Percentiles rank a stretch among this genome's conserved stretches.
Conservation (phyloP, 306 rosid species). For the Citrullus amarus region DNA sequence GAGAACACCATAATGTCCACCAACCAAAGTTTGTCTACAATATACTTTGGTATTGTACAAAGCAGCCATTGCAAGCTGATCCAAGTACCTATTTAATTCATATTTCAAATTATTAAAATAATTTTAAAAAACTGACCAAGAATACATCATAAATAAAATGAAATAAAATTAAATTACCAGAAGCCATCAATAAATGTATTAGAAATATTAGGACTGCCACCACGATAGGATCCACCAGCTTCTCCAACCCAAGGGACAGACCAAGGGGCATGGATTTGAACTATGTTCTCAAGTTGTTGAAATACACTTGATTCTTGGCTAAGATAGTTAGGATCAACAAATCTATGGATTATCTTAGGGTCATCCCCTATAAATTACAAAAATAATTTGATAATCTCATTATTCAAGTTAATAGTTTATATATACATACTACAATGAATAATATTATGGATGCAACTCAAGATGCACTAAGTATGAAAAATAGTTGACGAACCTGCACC, state of each 20-base stretch:
- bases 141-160: no score
- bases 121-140: not conserved
- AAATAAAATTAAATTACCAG: slow-evolving; percentile 36
- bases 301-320: slow-evolving; percentile 31
- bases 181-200: slow-evolving; percentile 65
- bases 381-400: not conserved
- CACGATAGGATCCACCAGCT: slow-evolving; percentile 82
- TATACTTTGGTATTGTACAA: not conserved
- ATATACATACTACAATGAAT: not conserved
- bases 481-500: slow-evolving; percentile 55
- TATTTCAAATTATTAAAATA: not conserved
- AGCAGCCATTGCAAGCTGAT: not conserved
- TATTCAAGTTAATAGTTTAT: not conserved
- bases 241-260: slow-evolving; percentile 86
- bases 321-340: slow-evolving; percentile 43
- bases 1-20: not conserved
- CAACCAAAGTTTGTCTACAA: not conserved
- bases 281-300: slow-evolving; percentile 31
- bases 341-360: slow-evolving; percentile 29
- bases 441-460: no score
- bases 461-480: no score
- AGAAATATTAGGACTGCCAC: slow-evolving; percentile 64
- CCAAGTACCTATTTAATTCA: not conserved
- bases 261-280: slow-evolving; percentile 56
- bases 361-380: slow-evolving; percentile 38